phyloP scores from a whole-genome alignment of 176 grass and related monocot species.

The Raddia distichophylla region DNA sequence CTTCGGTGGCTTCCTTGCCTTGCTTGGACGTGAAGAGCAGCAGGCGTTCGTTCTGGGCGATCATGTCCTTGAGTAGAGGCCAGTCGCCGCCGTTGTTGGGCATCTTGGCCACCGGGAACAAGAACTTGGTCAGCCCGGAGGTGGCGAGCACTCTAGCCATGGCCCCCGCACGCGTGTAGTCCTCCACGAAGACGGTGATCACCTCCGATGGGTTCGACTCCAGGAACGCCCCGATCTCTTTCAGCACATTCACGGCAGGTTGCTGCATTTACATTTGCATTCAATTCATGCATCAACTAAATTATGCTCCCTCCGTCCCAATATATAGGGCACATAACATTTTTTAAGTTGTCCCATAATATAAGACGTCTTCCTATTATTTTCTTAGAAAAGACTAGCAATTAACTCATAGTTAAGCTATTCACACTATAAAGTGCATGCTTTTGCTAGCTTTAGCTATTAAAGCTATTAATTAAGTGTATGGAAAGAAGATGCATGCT shows the following conservation, averaged over 20 bases:
- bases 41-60: conserved; percentile 55
- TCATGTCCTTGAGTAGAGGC: conserved; percentile 79
- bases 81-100: conserved; percentile 56
- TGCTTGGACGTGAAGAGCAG: conserved; percentile 79
- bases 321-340: no score
- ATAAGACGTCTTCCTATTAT: no score
- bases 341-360: no score
- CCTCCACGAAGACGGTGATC: conserved; percentile 80
- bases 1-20: conserved; percentile 58
- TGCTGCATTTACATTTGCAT: conserved; percentile 31
- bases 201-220: conserved; percentile 64
- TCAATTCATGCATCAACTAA: no score
- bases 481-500: no score
- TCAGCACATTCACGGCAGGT: conserved; percentile 51
- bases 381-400: no score
- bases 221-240: conserved; percentile 68
- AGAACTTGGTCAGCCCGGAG: conserved; percentile 57
- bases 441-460: no score
- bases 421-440: no score
- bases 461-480: no score
- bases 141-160: conserved; percentile 49
- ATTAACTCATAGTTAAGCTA: no score
- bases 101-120: conserved; percentile 62
- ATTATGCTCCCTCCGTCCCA: no score
- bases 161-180: conserved; percentile 54